These are phyloP conservation scores for Lachancea cidri DNA, from an alignment of 805 yeast species.

Conservation along the genomic window DNA sequence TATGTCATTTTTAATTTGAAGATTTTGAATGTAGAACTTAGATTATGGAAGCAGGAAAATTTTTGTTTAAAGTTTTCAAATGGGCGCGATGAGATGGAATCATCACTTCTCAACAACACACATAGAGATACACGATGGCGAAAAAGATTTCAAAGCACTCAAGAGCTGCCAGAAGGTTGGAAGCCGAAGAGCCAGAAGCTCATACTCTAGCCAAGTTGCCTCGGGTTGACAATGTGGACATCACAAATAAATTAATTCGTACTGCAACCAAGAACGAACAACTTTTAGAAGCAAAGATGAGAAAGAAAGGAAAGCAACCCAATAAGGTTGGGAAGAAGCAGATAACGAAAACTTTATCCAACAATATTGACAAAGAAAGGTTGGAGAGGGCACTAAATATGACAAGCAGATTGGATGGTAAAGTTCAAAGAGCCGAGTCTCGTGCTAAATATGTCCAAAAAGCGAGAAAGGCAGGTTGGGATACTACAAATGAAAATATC, in stretches of 20 bases:
- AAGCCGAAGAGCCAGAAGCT: conserved; percentile 41
- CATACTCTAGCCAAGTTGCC: conserved; percentile 49
- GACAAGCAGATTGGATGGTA: conserved; percentile 52
- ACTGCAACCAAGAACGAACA: conserved; percentile 63
- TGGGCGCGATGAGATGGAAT: conserved; percentile 2
- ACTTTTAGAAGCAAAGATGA: conserved; percentile 51
- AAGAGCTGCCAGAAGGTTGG: conserved; percentile 74
- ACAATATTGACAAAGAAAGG: conserved; percentile 34
- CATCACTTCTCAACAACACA: background rate
- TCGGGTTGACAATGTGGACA: conserved; percentile 54
- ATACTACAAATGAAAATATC: conserved; percentile 51
- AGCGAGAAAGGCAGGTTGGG: conserved; percentile 71
- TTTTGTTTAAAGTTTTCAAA: background rate
- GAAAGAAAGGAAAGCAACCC: conserved; percentile 32
- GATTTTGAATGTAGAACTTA: no score
- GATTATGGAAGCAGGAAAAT: background rate
- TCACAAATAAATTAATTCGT: conserved; percentile 60
- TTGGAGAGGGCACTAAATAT: conserved; percentile 46
- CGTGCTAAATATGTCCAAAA: conserved; percentile 58
- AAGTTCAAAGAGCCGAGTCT: conserved; percentile 58
- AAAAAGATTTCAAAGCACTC: conserved; percentile 56
- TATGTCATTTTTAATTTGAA: no score
- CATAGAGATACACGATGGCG: conserved; percentile 14
- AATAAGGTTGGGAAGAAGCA: conserved; percentile 21
- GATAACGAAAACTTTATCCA: conserved; percentile 30